phyloP scores from a whole-genome alignment of 306 rosid species.

The Vigna unguiculata region DNA sequence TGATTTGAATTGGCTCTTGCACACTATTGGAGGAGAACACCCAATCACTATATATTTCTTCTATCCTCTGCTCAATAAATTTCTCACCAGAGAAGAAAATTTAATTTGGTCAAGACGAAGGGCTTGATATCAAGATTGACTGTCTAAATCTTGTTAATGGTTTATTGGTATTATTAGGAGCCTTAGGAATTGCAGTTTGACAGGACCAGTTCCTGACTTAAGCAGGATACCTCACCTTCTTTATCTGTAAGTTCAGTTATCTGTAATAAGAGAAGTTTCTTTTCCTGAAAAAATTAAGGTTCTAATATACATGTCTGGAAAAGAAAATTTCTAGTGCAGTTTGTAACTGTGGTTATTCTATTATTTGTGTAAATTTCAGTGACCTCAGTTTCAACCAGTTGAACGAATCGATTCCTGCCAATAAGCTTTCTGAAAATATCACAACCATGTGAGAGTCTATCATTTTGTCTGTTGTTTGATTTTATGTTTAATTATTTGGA shows the following conservation, averaged over 20 bases:
- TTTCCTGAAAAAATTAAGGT: slow-evolving; percentile 19
- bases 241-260: slow-evolving; percentile 71
- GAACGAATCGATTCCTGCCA: slow-evolving; percentile 70
- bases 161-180: slow-evolving; percentile 65
- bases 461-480: slow-evolving; percentile 26
- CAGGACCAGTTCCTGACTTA: slow-evolving; percentile 88
- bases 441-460: slow-evolving; percentile 81
- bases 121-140: slow-evolving; percentile 20
- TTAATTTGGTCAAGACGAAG: slow-evolving; percentile 23
- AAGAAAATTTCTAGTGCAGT: slow-evolving; percentile 17
- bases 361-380: slow-evolving; percentile 58
- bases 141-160: slow-evolving; percentile 41
- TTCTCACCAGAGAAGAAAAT: slow-evolving; percentile 4
- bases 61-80: slow-evolving; percentile 11
- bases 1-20: neutral
- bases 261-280: slow-evolving; percentile 24
- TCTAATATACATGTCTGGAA: slow-evolving; percentile 15
- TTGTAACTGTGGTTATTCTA: slow-evolving; percentile 36
- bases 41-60: neutral
- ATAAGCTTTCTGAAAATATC: slow-evolving; percentile 65
- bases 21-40: neutral
- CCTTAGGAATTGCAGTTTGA: slow-evolving; percentile 83
- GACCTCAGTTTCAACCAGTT: slow-evolving; percentile 85
- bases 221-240: slow-evolving; percentile 63
- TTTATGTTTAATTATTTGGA: slow-evolving; percentile 33